Percentiles rank a stretch among this genome's conserved stretches.
Evolutionary conservation across 208 protist genomes (phyloP).

Genomic region (Leishmania lainsoni): DNA sequence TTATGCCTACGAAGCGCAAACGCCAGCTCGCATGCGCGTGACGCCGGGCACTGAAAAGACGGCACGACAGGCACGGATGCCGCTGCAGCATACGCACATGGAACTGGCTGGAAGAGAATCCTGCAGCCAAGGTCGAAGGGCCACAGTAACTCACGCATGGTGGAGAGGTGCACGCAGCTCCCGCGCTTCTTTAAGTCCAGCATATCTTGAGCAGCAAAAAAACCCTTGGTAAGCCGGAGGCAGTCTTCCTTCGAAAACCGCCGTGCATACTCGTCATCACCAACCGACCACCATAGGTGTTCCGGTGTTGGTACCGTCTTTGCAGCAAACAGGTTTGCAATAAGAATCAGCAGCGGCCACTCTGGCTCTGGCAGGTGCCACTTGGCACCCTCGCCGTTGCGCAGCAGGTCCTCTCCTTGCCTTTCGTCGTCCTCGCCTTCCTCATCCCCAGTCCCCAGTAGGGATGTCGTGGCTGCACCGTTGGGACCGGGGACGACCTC

Average conservation of each 20-base stretch:
- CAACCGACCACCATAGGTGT: slow-evolving; percentile 81
- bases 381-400: slow-evolving; percentile 63
- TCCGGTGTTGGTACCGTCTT: slow-evolving; percentile 40
- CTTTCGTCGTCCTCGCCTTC: slow-evolving; percentile 28
- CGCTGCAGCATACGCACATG: slow-evolving; percentile 34
- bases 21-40: slow-evolving; percentile 2
- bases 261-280: slow-evolving; percentile 63
- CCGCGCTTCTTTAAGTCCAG: slow-evolving; percentile 31
- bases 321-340: slow-evolving; percentile 54
- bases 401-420: slow-evolving; percentile 38
- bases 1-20: slow-evolving; percentile 7
- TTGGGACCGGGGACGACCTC: background rate
- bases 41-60: slow-evolving; percentile 10
- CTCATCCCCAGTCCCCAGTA: slow-evolving; percentile 9
- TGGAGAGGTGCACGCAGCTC: slow-evolving; percentile 47
- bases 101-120: slow-evolving; percentile 79
- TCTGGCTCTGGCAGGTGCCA: slow-evolving; percentile 68
- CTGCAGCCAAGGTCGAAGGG: slow-evolving; percentile 34
- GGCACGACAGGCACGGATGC: slow-evolving; percentile 7
- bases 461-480: background rate
- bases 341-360: slow-evolving; percentile 67
- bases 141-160: slow-evolving; percentile 51
- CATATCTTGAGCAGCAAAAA: slow-evolving; percentile 36
- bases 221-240: slow-evolving; percentile 48
- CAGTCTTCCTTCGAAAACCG: slow-evolving; percentile 45